Base-by-base conservation (phyloP, 345 rosid genomes). In the Linum trigynum region DNA sequence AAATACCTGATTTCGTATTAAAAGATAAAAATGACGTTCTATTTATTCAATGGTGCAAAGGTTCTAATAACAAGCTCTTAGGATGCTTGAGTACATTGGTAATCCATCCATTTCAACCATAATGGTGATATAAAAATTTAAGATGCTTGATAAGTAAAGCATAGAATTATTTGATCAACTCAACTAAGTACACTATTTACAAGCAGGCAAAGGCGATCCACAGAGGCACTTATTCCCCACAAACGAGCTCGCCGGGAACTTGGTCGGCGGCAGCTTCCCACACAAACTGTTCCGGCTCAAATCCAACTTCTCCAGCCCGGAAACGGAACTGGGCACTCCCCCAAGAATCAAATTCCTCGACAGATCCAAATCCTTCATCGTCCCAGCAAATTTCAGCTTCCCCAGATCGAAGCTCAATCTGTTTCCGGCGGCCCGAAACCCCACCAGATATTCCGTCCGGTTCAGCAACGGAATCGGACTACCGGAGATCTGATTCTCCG, bases 221-320 rank as follows among this genome's bases (percentile, higher is more conserved):
- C 75, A 71, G 39, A 71, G 56, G 61, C 75, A 71, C 35, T 55
- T 69, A 65, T 71, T 71, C 1, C 70, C 75, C 0, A 71, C 75
- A 48, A 83, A 86, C 14, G 82, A 72, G 37, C 78, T 70, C 2
- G 80, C 86, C n/a, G 85, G 72, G 14, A 88, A 88, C 67, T 77
- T 84, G 1, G 74, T 71, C 7, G 74, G 57, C 36, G 96, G 96
- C 62, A 89, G 71, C 80, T 79, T 66, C 56, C 96, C 91, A 15
- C 96, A 86, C 1, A 89, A 83, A 69, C 81, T 74, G 71, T 86
- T 86, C 40, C 78, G 70, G 57, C 92, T 89, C 41, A 85, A 77
- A 58, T 85, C 82, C 70, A 86, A 48, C 11, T 61, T 75, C 36
- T 66, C 63, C 75, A 86, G 59, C 0, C 85, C 78, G 4, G 84